Conservation (phyloP, 164 flowering plant genomes). For the Dillenia suffruticosa region DNA sequence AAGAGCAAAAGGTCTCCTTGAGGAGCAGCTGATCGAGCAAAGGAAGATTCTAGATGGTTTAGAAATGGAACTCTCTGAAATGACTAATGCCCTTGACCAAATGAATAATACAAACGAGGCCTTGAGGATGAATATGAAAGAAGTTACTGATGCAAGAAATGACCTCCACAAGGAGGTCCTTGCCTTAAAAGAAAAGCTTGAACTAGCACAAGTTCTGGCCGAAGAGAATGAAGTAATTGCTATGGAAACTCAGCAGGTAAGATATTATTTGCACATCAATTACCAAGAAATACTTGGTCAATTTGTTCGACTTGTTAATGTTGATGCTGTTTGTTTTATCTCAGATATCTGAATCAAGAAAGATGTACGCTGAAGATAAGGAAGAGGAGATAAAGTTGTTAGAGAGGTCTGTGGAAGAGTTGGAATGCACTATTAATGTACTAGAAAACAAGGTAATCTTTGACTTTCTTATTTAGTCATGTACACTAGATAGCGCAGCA, state of each 20-base stretch:
- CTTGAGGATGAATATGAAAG: constrained; percentile 37
- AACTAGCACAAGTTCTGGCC: constrained; percentile 46
- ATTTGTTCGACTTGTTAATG: neutral
- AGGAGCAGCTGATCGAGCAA: constrained; percentile 51
- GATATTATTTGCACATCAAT: constrained; percentile 1
- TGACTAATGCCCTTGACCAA: constrained; percentile 42
- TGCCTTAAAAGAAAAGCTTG: constrained; percentile 57
- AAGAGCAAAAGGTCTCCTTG: constrained; percentile 34
- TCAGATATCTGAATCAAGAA: constrained; percentile 69
- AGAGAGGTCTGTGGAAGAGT: constrained; percentile 91
- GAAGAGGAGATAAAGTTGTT: constrained; percentile 85
- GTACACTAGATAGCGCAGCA: neutral
- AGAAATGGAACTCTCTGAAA: constrained; percentile 51
- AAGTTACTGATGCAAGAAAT: constrained; percentile 50
- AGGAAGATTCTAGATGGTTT: constrained; percentile 38
- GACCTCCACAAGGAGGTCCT: constrained; percentile 38
- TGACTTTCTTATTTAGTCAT: neutral
- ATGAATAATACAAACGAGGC: constrained; percentile 41
- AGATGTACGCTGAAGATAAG: constrained; percentile 66
- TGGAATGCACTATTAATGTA: constrained; percentile 77
- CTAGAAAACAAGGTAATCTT: constrained; percentile 77
- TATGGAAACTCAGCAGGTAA: constrained; percentile 76
- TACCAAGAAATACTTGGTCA: neutral
- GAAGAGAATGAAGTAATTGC: constrained; percentile 72
- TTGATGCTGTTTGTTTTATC: neutral